Evolutionary conservation across 441 rosid genomes (phyloP).

Genomic region (Macaranga tanarius): DNA sequence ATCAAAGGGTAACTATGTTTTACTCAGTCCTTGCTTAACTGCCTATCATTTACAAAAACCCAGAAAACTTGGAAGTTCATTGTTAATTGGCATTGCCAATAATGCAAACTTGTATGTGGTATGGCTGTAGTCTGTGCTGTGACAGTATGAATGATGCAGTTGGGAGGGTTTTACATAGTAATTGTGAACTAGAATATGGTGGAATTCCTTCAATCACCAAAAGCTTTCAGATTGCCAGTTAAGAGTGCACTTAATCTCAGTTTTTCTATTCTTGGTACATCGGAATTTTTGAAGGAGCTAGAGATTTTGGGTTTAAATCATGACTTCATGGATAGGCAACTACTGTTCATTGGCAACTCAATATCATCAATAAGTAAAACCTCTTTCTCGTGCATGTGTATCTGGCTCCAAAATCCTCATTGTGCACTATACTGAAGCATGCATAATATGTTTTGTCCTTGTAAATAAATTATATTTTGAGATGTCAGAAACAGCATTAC

Average conservation of each 20-base stretch:
- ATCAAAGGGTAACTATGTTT: no score
- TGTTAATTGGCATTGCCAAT: not conserved
- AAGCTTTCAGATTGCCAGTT: not conserved
- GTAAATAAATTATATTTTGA: not conserved
- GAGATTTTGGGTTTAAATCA: no score
- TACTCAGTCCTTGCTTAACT: no score
- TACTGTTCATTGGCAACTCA: no score
- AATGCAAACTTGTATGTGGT: not conserved
- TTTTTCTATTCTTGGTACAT: not conserved
- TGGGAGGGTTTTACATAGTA: not conserved
- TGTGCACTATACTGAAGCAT: no score
- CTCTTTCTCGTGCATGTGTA: not conserved
- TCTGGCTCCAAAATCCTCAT: no score
- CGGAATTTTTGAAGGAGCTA: no score
- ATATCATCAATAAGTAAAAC: no score
- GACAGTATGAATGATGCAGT: not conserved
- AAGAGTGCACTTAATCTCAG: not conserved
- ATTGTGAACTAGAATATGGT: not conserved
- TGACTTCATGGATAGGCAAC: no score
- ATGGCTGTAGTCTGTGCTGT: not conserved
- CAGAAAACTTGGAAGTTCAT: no score
- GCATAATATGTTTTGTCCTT: not conserved
- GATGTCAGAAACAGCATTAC: no score
- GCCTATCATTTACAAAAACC: no score
- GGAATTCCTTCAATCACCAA: not conserved